Evolutionary conservation across 2,329 filamentous ascomycete genomes (phyloP), one percentile per base, ranked within the genome.

Genomic region (Hypomyces rosellus): DNA sequence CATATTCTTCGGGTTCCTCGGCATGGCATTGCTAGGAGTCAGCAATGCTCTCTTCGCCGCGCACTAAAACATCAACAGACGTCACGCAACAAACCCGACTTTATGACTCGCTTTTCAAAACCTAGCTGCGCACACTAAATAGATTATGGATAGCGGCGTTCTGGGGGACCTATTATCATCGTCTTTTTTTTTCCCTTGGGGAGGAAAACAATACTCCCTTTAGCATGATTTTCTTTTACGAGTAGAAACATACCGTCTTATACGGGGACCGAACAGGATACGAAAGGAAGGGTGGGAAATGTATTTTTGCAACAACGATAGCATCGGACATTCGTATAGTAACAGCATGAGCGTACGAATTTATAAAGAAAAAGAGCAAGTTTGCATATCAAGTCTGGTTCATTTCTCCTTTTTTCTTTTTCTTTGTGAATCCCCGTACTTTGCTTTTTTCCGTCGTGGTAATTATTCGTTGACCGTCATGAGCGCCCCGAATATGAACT

Each of bases 1-100:
- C 68, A 88, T 90, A 61, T 75, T 81, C 20, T 91, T 89, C 72
- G 89, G 84, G 7, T 93, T 95, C 70, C 62, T 87, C 20, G 88
- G 93, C 1, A 97, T 97, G 91, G 83, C 82, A 0, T 72, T 97
- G 51, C 74, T 99, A 70, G 92, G 91, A 0, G 57, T 93, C 47
- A 95, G 88, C 67, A 89, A 84, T 69, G 89, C 91, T 36, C 74
- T 96, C 56, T 91, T 89, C n/a, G 82, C 86, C 2, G 65, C 64
- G 16, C 73, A 75, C 52, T 74, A 6, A 30, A 30, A 11, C 25
- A 30, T 30, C 2, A 11, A 30, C 25, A 7, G 4, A 7, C 25
- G 4, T 30, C 4, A 30, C 9, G 25, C 25, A 30, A 30, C 25
- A 30, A 30, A 30, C 25, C 9, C 25, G 25, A 30, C 25, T 30